These are phyloP conservation scores for Amoebophrya sp. DNA, from an alignment of 169 alveolate genomes.

Conservation along the genomic window DNA sequence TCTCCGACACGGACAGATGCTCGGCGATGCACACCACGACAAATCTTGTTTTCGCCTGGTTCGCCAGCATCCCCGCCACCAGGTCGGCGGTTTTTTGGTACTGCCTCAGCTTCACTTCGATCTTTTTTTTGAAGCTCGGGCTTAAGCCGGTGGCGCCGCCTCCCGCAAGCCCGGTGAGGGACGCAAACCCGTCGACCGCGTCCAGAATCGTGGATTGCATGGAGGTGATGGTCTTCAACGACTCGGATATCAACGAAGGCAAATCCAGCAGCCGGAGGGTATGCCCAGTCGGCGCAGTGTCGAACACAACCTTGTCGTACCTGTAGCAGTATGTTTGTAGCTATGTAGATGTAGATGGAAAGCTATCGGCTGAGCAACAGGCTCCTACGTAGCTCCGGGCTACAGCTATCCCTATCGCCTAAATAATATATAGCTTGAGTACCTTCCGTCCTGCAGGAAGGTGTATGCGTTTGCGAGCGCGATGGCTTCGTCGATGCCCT, in stretches of 20 bases:
- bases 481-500: background rate
- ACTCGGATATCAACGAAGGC: background rate
- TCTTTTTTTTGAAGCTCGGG: background rate
- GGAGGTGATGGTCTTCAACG: too few species aligned
- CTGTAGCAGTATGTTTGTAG: too few species aligned
- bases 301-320: slow-evolving; percentile 83
- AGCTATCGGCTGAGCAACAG: background rate
- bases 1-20: background rate
- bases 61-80: background rate
- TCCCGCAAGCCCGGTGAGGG: background rate
- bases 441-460: background rate
- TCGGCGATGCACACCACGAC: background rate
- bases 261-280: slow-evolving; percentile 81
- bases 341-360: background rate
- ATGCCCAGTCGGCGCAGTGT: slow-evolving; percentile 99
- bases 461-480: background rate
- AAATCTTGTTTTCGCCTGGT: background rate
- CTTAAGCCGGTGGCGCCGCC: background rate
- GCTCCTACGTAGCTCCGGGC: background rate
- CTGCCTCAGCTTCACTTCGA: background rate
- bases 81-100: background rate
- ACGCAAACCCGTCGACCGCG: background rate
- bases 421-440: too few species aligned
- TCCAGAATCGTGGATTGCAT: background rate
- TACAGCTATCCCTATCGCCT: too few species aligned